Percentiles rank a stretch among this genome's conserved stretches.
Conservation (phyloP, 164 flowering plant genomes). For the Liquidambar formosana region DNA sequence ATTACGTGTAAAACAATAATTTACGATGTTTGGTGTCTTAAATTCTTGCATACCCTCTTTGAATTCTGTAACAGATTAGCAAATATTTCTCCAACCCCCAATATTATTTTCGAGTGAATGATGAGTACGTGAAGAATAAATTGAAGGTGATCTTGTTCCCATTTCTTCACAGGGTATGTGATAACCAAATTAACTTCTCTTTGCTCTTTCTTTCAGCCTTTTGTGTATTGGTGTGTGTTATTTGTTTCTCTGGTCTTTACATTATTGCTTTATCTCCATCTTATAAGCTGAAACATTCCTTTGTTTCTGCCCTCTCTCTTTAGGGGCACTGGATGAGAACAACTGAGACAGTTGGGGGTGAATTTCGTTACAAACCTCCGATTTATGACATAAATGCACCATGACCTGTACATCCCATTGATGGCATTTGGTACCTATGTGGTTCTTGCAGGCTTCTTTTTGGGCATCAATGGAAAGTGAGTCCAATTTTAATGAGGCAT, state of each 20-base stretch:
- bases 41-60: neutral
- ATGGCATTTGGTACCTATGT: slow-evolving; percentile 46
- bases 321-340: slow-evolving; percentile 47
- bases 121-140: slow-evolving; percentile 75
- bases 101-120: slow-evolving; percentile 81
- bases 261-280: too few species aligned
- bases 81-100: slow-evolving; percentile 74
- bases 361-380: slow-evolving; percentile 32
- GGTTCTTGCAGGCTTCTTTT: slow-evolving; percentile 32
- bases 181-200: neutral
- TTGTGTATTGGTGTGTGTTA: neutral
- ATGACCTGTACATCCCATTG: slow-evolving; percentile 41
- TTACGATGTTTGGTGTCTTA: too few species aligned
- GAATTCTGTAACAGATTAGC: slow-evolving; percentile 48
- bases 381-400: slow-evolving; percentile 50
- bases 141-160: slow-evolving; percentile 73
- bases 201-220: neutral
- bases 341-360: slow-evolving; percentile 31
- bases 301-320: neutral
- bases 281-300: too few species aligned
- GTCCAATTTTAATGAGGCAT: neutral
- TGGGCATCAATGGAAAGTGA: slow-evolving; percentile 39
- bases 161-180: slow-evolving; percentile 66
- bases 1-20: too few species aligned
- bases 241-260: too few species aligned